A percentile compares a stretch with the other conserved stretches of the same genome.
phyloP scores from a whole-genome alignment of 441 rosid species.

The Pelargonium australe region DNA sequence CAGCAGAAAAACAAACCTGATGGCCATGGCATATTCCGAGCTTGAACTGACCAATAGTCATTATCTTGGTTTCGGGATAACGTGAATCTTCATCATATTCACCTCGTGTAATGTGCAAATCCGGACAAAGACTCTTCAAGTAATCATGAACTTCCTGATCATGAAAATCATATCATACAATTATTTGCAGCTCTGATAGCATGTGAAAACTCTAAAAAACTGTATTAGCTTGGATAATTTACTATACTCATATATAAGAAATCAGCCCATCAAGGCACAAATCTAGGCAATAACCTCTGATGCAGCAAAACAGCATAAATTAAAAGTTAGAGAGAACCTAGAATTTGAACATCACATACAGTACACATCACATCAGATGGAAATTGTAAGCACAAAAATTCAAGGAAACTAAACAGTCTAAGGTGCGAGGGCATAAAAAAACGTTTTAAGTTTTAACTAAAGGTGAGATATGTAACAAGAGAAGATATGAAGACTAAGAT shows the following conservation, averaged over 20 bases:
- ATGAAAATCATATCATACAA: neutral
- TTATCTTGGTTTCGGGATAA: constrained; percentile 76
- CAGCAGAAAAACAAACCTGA: constrained; percentile 48
- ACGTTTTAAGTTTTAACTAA: too few relatives aligned
- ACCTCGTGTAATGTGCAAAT: constrained; percentile 76
- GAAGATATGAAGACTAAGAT: too few relatives aligned
- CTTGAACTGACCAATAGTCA: constrained; percentile 92
- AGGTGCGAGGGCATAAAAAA: too few relatives aligned
- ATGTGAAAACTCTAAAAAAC: neutral
- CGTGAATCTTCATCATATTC: constrained; percentile 82
- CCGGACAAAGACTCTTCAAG: constrained; percentile 82
- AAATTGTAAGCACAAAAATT: too few relatives aligned
- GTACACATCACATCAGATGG: too few relatives aligned
- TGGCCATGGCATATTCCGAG: constrained; percentile 90
- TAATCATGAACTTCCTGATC: constrained; percentile 88
- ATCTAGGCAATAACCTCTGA: neutral
- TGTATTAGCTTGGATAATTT: neutral
- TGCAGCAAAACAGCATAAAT: neutral
- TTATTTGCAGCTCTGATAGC: neutral
- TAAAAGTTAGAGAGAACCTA: neutral
- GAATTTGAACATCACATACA: too few relatives aligned
- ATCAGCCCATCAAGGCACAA: neutral
- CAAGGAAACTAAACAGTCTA: too few relatives aligned
- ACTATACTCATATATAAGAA: neutral
- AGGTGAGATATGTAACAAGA: too few relatives aligned